These are phyloP conservation scores for Fusarium nygamai DNA, from an alignment of 2,329 filamentous ascomycete genomes.

Conservation along the genomic window DNA sequence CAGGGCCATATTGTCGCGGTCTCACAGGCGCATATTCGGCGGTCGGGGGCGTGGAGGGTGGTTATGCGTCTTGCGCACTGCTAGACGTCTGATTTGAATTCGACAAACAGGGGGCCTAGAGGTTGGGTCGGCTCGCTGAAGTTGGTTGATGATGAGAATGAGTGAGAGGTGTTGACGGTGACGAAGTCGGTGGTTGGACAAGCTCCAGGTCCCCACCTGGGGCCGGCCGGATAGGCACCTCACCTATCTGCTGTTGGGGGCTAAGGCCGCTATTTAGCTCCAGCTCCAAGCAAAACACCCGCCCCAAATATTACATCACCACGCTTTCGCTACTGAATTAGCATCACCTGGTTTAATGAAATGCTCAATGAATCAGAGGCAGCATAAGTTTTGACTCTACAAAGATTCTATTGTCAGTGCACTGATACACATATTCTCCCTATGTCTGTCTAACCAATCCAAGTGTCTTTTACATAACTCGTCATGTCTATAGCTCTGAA, in stretches of 20 bases:
- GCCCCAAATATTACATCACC: constrained; percentile 39
- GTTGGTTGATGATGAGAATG: constrained; percentile 13
- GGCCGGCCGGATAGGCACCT: not conserved
- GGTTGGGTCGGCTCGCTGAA: constrained; percentile 15
- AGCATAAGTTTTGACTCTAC: not conserved
- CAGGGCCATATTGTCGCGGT: constrained; percentile 48
- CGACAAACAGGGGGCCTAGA: not conserved
- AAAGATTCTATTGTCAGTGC: not conserved
- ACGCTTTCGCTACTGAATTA: not conserved
- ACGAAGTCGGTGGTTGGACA: constrained; percentile 24
- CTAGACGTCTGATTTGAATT: not conserved
- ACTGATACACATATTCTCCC: not conserved
- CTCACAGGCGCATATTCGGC: constrained; percentile 39
- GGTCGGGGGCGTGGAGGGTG: not conserved
- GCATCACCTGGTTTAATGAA: not conserved
- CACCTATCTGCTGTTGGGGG: not conserved
- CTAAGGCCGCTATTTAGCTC: constrained; percentile 22
- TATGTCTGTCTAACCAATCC: constrained; percentile 1
- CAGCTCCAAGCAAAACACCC: not conserved
- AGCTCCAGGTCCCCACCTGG: constrained; percentile 29
- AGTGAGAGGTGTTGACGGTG: constrained; percentile 10
- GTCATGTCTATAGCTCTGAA: constrained; percentile 2
- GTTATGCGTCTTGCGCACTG: not conserved
- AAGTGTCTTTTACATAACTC: not conserved
- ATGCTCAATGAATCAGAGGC: not conserved